Evolutionary conservation across 805 yeast genomes (phyloP), one percentile per base, ranked within the genome.

Genomic region (Yarrowia sp.): DNA sequence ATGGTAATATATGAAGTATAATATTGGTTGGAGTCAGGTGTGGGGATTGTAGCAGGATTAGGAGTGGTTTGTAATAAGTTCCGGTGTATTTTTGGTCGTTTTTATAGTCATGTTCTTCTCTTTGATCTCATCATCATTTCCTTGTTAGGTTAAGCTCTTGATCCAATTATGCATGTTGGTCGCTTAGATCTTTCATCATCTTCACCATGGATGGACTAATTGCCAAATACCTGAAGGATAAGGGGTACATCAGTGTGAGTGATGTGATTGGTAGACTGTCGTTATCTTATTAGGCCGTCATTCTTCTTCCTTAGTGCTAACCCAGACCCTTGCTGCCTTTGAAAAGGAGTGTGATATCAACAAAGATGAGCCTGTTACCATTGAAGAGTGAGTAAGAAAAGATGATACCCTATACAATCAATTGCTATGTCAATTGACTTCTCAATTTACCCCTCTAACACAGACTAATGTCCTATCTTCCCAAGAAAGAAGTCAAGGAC

Each of bases 161-260:
- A 26, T 26, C 32, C 32, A 26, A 26, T 26, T 26, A 26, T 26
- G 32, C 32, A 26, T 26, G 32, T 26, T 5, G 32, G 32, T 19
- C 38, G 38, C 14, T n/a, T 50, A 8, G 8, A 35, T 5, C 5
- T 48, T 14, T 48, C 40, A 8, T 11, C 36, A 49, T 2, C 15
- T 35, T 26, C 50, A 43, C 16, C 49, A 58, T 58, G 65, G 67
- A 63, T 11, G 49, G 67, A 48, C 36, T 46, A 14, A 12, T 48
- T 46, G 56, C 67, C 2, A 46, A 48, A 16, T 58, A 58, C 50
- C 65, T 58, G 7, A 32, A 45, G 32, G 65, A 58, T 11, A 58
- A 58, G 50, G 65, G 50, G 35, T 58, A 58, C 42, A 58, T 52
- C 41, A 42, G 43, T 42, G 65, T 58, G 65, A 58, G 65, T 58